These are phyloP conservation scores for Oropetium thomaeum DNA, from an alignment of 176 grass and related monocot genomes.

Conservation along the genomic window DNA sequence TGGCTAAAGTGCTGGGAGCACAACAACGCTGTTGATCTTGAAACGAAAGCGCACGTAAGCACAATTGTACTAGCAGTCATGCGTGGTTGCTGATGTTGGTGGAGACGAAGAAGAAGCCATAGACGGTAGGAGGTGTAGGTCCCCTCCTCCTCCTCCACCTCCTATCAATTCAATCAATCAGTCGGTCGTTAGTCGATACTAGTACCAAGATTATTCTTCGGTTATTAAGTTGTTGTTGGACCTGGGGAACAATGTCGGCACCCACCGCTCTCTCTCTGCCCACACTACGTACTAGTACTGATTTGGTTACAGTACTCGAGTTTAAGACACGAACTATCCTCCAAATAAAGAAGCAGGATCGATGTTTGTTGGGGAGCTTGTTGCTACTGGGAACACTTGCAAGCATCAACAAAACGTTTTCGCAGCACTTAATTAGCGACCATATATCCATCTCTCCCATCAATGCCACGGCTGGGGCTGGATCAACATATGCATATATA, in stretches of 20 bases:
- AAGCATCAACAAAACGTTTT: neutral
- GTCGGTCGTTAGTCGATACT: too few relatives aligned
- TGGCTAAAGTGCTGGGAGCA: neutral
- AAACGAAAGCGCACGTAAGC: too few relatives aligned
- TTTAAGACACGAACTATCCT: neutral
- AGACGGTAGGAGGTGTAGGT: too few relatives aligned
- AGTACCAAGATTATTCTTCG: neutral
- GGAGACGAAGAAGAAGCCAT: too few relatives aligned
- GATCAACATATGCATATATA: too few relatives aligned
- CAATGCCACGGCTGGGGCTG: too few relatives aligned
- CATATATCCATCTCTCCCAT: too few relatives aligned
- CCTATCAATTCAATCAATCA: too few relatives aligned
- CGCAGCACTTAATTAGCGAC: too few relatives aligned
- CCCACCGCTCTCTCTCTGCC: too few relatives aligned
- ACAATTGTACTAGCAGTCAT: too few relatives aligned
- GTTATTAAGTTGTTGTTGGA: conserved; percentile 1
- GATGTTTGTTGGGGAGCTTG: too few relatives aligned
- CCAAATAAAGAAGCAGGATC: neutral
- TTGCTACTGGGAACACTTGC: neutral
- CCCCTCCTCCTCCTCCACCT: neutral
- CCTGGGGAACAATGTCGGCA: neutral
- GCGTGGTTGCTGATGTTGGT: neutral
- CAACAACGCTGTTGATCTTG: neutral
- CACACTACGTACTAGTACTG: neutral
- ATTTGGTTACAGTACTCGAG: neutral